A percentile compares a stretch with the other conserved stretches of the same genome.
phyloP scores from a whole-genome alignment of 106 monocot genomes.

The Acorus gramineus region DNA sequence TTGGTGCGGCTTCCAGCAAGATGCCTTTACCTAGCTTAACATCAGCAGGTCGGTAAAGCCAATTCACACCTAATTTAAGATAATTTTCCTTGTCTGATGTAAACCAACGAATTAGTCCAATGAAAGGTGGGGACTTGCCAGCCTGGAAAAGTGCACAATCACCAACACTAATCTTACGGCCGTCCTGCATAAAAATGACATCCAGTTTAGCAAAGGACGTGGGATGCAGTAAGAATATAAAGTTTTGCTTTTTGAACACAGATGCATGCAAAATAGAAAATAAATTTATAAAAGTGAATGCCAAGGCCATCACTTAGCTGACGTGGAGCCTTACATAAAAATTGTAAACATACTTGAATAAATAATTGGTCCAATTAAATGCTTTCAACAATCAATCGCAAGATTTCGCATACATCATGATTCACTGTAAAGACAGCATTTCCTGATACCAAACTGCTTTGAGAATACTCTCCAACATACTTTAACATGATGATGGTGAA shows the following conservation, averaged over 20 bases:
- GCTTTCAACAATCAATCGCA: too few relatives aligned
- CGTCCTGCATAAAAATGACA: conserved; percentile 29
- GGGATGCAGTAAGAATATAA: not conserved
- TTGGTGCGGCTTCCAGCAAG: conserved; percentile 44
- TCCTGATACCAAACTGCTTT: too few relatives aligned
- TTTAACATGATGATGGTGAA: too few relatives aligned
- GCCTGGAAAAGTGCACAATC: conserved; percentile 63
- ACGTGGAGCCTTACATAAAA: too few relatives aligned
- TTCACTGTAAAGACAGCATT: too few relatives aligned
- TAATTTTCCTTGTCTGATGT: conserved; percentile 18
- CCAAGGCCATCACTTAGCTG: too few relatives aligned
- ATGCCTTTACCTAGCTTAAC: conserved; percentile 46
- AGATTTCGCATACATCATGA: too few relatives aligned
- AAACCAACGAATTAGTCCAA: conserved; percentile 51
- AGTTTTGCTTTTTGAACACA: not conserved
- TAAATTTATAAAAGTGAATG: too few relatives aligned
- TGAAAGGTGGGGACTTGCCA: conserved; percentile 50
- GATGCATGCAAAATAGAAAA: too few relatives aligned
- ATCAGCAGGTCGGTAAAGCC: conserved; percentile 59
- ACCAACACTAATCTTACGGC: conserved; percentile 37
- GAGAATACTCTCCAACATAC: too few relatives aligned
- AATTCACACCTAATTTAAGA: conserved; percentile 49
- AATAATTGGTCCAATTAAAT: too few relatives aligned
- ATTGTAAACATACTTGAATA: too few relatives aligned
- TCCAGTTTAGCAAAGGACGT: not conserved